phyloP scores from a whole-genome alignment of 140 eudicot genomes.

The Cichorium intybus region DNA sequence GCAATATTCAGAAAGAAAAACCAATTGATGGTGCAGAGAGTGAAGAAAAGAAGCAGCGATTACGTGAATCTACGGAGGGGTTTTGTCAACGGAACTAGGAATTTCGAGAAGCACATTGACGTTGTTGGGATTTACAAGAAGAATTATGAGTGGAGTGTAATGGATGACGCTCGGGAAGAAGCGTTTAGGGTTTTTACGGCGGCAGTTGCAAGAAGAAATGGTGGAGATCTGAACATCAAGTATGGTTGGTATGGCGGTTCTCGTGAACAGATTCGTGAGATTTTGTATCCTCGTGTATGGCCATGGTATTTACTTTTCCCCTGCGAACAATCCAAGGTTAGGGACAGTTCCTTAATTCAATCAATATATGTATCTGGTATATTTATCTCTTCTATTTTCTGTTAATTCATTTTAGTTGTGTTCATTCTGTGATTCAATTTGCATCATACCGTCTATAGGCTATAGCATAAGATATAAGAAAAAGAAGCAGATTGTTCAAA shows the following conservation, averaged over 20 bases:
- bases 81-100: slow-evolving; percentile 26
- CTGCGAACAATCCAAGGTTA: slow-evolving; percentile 39
- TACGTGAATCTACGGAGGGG: slow-evolving; percentile 19
- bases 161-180: slow-evolving; percentile 34
- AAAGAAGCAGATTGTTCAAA: background rate
- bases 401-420: too few species aligned
- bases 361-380: background rate
- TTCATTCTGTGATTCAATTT: background rate
- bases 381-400: background rate
- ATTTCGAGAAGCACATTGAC: background rate
- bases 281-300: slow-evolving; percentile 30
- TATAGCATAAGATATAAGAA: too few species aligned
- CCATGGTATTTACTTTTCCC: slow-evolving; percentile 41
- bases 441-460: too few species aligned
- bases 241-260: slow-evolving; percentile 62
- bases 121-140: slow-evolving; percentile 32
- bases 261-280: slow-evolving; percentile 31
- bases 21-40: slow-evolving; percentile 1
- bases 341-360: background rate
- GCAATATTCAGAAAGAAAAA: background rate
- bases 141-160: slow-evolving; percentile 13
- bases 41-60: slow-evolving; percentile 22
- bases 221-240: slow-evolving; percentile 46
- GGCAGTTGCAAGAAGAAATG: slow-evolving; percentile 42
- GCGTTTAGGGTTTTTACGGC: slow-evolving; percentile 32